Percentiles rank a stretch among this genome's conserved stretches.
Evolutionary conservation across 2,329 filamentous ascomycete species (phyloP).

Genomic region (Ophiocordyceps camponoti-saundersi): DNA sequence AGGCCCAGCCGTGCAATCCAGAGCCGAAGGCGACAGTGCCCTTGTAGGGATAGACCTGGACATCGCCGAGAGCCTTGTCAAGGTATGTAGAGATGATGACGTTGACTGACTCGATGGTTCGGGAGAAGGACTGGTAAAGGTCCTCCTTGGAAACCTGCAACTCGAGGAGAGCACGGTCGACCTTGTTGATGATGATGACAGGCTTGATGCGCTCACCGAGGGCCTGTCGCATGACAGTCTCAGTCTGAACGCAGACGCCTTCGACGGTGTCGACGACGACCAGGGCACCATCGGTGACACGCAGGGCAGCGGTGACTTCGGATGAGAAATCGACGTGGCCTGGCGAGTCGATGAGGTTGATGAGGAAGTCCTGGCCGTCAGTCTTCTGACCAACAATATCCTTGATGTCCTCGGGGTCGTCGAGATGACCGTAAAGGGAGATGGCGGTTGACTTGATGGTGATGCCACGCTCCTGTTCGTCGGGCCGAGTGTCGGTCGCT

Average conservation of each 20-base stretch:
- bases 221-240: conserved; percentile 97
- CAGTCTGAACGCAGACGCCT: conserved; percentile 99
- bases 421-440: conserved; percentile 81
- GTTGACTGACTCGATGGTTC: conserved; percentile 99
- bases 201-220: conserved; percentile 99
- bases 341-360: conserved; percentile 99
- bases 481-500: conserved; percentile 90
- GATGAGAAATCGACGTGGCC: conserved; percentile 99
- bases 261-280: conserved; percentile 99
- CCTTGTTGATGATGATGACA: conserved; percentile 99
- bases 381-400: conserved; percentile 81
- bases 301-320: conserved; percentile 96
- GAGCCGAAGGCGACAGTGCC: conserved; percentile 98
- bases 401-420: conserved; percentile 74
- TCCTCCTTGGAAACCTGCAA: conserved; percentile 98
- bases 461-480: conserved; percentile 99
- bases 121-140: conserved; percentile 97
- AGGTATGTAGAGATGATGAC: conserved; percentile 99
- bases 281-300: conserved; percentile 98
- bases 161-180: conserved; percentile 98
- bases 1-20: conserved; percentile 99
- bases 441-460: conserved; percentile 99
- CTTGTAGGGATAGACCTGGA: conserved; percentile 95
- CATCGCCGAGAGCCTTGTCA: conserved; percentile 91
- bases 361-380: conserved; percentile 91